These are phyloP conservation scores for Macrolepiota fuliginosa DNA, from an alignment of 768 basidiomycete genomes.

Conservation along the genomic window DNA sequence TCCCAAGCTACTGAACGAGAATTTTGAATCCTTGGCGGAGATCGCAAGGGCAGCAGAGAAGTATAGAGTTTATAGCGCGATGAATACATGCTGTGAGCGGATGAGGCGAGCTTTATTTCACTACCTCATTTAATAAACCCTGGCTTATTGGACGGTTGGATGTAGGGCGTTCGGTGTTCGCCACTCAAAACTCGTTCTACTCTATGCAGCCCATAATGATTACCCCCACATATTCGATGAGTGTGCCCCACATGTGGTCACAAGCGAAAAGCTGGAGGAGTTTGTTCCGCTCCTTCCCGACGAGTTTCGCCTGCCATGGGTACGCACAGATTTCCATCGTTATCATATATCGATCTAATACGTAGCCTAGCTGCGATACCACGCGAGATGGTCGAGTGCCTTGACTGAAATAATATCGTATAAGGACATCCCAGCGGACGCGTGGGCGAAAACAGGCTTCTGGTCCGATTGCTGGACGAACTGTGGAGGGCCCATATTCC, in stretches of 20 bases:
- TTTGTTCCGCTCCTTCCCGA: slow-evolving; percentile 1
- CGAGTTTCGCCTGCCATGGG: slow-evolving; percentile 4
- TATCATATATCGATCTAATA: background rate
- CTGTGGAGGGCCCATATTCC: background rate
- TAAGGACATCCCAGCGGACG: background rate
- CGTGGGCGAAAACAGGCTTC: background rate
- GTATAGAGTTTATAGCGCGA: slow-evolving; percentile 14
- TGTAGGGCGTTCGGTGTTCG: slow-evolving; percentile 2
- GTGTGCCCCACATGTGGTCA: background rate
- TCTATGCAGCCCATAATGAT: slow-evolving; percentile 7
- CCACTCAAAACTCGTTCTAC: slow-evolving; percentile 4
- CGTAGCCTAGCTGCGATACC: slow-evolving; percentile 2
- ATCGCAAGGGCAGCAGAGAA: slow-evolving; percentile 17
- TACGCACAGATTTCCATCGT: background rate
- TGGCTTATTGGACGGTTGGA: too few species aligned
- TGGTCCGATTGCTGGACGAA: background rate
- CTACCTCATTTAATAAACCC: background rate
- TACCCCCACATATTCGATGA: slow-evolving; percentile 9
- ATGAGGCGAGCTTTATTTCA: background rate
- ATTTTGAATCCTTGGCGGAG: slow-evolving; percentile 6
- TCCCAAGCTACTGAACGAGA: slow-evolving; percentile 5
- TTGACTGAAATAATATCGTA: background rate
- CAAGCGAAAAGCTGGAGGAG: background rate
- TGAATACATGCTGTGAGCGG: slow-evolving; percentile 13
- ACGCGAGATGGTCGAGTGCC: slow-evolving; percentile 6